Evolutionary conservation across 129 eudicot species (phyloP), one percentile per base, ranked within the genome.

Genomic region (Tagetes erecta): DNA sequence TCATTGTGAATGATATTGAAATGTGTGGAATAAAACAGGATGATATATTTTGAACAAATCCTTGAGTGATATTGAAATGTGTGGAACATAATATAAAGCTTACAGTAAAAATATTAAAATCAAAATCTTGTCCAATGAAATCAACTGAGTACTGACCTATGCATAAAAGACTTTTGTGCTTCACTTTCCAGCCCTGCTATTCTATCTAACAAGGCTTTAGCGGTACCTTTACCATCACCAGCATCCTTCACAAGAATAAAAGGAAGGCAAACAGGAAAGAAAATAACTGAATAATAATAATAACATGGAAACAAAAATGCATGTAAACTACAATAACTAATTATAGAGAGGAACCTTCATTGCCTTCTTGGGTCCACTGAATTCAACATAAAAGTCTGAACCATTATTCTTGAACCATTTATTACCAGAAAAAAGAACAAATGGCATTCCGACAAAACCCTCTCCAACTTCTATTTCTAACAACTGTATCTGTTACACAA

Each of bases 81-180:
- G 27, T 20, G 27, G 68, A 13, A 36, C 35, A 68, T 58, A 46
- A 46, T 12, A 56, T 7, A 69, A 30, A 60, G 46, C 10, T 64
- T 1, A 47, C 33, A 63, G 71, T 50, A 36, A 30, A 39, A 49
- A 36, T 4, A 5, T 74, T n/a, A 56, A 53, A 73, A 44, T 57
- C 41, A 59, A 11, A 64, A 74, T 63, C 31, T 74, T 36, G 47
- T 20, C 27, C 8, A 5, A 41, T 64, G 72, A 51, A 75, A 76
- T 41, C 57, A 68, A 59, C 68, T 56, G 66, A 72, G 63, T 52
- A 80, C 85, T 82, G 55, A 93, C 98, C 98, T 74, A 67, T 92
- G 98, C 98, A 93, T 93, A 58, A 93, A 93, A 46, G 98, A 93
- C 83, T 93, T 93, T 68, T 90, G 96, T 36, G 98, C 98, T 80